Evolutionary conservation across 2,329 filamentous ascomycete species (phyloP), one percentile per base, ranked within the genome.

Genomic region (Monosporascus sp.): DNA sequence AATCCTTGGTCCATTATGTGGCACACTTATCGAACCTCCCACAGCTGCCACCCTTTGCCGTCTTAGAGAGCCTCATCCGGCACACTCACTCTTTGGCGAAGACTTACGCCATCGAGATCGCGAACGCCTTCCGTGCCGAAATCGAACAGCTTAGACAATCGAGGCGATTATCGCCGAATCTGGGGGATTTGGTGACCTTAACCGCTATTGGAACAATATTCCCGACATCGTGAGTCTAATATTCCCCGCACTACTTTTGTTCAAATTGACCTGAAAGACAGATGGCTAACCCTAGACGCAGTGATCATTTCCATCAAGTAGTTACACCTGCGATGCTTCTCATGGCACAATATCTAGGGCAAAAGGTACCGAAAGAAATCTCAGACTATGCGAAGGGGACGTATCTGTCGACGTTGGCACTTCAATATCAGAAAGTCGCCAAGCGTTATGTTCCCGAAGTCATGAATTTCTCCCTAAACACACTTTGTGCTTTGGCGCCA

Each of bases 1-100:
- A 75, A 37, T 78, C 80, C 6, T 76, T 93, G 11, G 80, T 92
- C 24, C 83, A 88, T 56, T 82, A 82, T 61, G 67, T 87, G 43
- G 74, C 74, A 3, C 74, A 78, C 53, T 70, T 80, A 17, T 78
- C 77, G 51, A 72, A 74, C 58, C 66, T 69, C 40, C 61, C 70
- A 15, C 63, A 69, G 45, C 56, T 56, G 35, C 78, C 84, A 3
- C 78, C 86, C 1, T 88, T 94, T 60, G 69, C 78, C 1, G 78
- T 89, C 2, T 68, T 95, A 17, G 94, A 99, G 70, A 87, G 81
- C 50, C 71, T 97, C 15, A 85, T 93, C 54, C 88, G 94, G 48
- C 94, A 99, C 70, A 79, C 96, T 24, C 95, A 99, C 72, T 97
- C 93, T 2, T 78, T 99, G 51, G 88, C 92, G 3, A 93, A 96